Percentiles rank a stretch among this genome's conserved stretches.
These are phyloP conservation scores for Nicotiana tabacum DNA, from an alignment of 257 asterid genomes.

Conservation along the genomic window DNA sequence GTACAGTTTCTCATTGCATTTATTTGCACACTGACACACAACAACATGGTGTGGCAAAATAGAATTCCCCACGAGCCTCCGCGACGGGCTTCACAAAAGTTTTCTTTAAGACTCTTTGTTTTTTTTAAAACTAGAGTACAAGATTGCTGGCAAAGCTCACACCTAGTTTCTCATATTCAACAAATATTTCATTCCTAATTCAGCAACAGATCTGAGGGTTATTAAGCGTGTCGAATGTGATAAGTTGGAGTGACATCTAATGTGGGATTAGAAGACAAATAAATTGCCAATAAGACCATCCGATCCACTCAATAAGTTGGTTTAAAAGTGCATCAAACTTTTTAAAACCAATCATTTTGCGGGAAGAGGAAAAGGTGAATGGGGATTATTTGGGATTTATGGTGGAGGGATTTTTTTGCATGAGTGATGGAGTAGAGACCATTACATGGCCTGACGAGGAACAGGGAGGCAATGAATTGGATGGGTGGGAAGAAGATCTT, in stretches of 20 bases:
- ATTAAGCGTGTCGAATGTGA: background rate
- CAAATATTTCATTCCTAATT: background rate
- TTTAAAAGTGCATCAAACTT: background rate
- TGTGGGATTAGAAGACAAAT: background rate
- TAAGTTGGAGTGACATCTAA: background rate
- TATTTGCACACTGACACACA: background rate
- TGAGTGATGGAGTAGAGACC: background rate
- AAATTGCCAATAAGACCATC: background rate
- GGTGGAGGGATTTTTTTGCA: background rate
- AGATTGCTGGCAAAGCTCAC: background rate
- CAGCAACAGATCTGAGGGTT: background rate
- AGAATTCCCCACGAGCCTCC: background rate
- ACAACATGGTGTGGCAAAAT: background rate
- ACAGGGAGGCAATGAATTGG: background rate
- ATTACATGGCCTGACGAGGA: background rate
- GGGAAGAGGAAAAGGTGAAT: background rate
- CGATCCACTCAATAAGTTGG: background rate
- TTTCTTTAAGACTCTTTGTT: background rate
- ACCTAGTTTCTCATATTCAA: background rate
- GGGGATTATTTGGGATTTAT: background rate
- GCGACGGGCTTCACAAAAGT: background rate
- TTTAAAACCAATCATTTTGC: background rate
- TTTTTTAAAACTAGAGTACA: background rate
- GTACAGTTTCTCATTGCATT: background rate
- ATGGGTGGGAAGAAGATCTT: background rate